phyloP scores from a whole-genome alignment of 495 filamentous ascomycete species.

The Xylaria cubensis region DNA sequence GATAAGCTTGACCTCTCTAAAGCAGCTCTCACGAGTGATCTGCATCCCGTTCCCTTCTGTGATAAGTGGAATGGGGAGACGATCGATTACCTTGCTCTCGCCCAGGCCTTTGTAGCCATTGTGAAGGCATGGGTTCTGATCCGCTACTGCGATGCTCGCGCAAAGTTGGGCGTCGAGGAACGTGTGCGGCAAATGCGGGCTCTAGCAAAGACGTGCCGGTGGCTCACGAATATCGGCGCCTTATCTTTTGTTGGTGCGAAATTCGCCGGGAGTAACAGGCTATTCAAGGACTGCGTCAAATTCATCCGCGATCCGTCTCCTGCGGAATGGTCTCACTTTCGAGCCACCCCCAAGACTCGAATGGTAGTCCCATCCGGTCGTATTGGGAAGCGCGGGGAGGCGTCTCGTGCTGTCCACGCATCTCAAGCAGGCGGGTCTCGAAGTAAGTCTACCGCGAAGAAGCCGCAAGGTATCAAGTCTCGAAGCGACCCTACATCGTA shows the following conservation, averaged over 20 bases:
- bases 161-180: slow-evolving; percentile 62
- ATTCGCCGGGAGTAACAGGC: slow-evolving; percentile 48
- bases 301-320: slow-evolving; percentile 74
- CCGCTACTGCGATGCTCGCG: slow-evolving; percentile 66
- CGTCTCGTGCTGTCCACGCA: slow-evolving; percentile 44
- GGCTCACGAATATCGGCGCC: slow-evolving; percentile 71
- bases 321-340: slow-evolving; percentile 67
- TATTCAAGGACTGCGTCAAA: slow-evolving; percentile 70
- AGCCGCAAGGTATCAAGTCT: slow-evolving; percentile 20
- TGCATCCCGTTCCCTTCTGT: slow-evolving; percentile 55
- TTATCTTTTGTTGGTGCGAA: slow-evolving; percentile 71
- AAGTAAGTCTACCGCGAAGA: slow-evolving; percentile 23
- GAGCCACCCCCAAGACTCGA: slow-evolving; percentile 37
- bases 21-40: slow-evolving; percentile 45
- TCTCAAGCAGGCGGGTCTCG: slow-evolving; percentile 35
- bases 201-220: slow-evolving; percentile 70
- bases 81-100: slow-evolving; percentile 58
- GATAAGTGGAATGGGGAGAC: slow-evolving; percentile 57
- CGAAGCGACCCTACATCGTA: slow-evolving; percentile 33
- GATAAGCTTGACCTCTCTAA: slow-evolving; percentile 42
- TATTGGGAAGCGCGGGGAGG: slow-evolving; percentile 40
- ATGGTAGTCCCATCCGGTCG: slow-evolving; percentile 40
- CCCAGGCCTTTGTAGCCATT: slow-evolving; percentile 54
- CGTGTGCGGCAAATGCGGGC: slow-evolving; percentile 70
- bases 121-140: slow-evolving; percentile 56